Percentiles rank a stretch among this genome's conserved stretches.
These are phyloP conservation scores for Hypoxylon lenormandii DNA, from an alignment of 495 filamentous ascomycete species.

Conservation along the genomic window DNA sequence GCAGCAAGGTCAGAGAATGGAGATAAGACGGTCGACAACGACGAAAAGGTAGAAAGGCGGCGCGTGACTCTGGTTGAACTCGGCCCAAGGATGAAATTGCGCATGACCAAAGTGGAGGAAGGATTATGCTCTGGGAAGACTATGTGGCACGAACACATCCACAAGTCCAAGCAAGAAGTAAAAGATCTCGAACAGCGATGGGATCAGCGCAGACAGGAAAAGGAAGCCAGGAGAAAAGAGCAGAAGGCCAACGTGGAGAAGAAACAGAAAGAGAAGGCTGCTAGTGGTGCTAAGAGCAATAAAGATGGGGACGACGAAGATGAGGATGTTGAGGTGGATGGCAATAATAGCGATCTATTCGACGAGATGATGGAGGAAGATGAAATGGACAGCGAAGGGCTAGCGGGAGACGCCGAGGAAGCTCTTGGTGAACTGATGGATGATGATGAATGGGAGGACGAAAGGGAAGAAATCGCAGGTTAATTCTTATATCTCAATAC, in stretches of 20 bases:
- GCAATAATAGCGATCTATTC: conserved; percentile 62
- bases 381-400: conserved; percentile 65
- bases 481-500: conserved; percentile 8
- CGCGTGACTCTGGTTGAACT: conserved; percentile 92
- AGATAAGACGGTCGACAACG: conserved; percentile 44
- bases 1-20: conserved; percentile 54
- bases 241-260: conserved; percentile 89
- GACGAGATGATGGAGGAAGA: conserved; percentile 69
- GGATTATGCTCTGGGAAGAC: conserved; percentile 89
- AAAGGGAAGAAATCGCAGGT: conserved; percentile 60
- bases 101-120: conserved; percentile 96
- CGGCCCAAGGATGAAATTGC: conserved; percentile 87
- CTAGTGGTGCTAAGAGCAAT: conserved; percentile 57
- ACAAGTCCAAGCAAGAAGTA: conserved; percentile 82
- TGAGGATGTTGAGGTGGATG: conserved; percentile 69
- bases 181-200: conserved; percentile 81
- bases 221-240: conserved; percentile 79
- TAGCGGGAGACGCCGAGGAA: conserved; percentile 70
- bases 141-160: conserved; percentile 96
- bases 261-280: conserved; percentile 72
- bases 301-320: conserved; percentile 69
- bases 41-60: conserved; percentile 74
- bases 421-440: conserved; percentile 67
- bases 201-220: conserved; percentile 80
- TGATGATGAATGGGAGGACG: conserved; percentile 66